Percentiles rank a stretch among this genome's conserved stretches.
Evolutionary conservation across 768 basidiomycete genomes (phyloP).

Genomic region (Tricholoma saponaceum): DNA sequence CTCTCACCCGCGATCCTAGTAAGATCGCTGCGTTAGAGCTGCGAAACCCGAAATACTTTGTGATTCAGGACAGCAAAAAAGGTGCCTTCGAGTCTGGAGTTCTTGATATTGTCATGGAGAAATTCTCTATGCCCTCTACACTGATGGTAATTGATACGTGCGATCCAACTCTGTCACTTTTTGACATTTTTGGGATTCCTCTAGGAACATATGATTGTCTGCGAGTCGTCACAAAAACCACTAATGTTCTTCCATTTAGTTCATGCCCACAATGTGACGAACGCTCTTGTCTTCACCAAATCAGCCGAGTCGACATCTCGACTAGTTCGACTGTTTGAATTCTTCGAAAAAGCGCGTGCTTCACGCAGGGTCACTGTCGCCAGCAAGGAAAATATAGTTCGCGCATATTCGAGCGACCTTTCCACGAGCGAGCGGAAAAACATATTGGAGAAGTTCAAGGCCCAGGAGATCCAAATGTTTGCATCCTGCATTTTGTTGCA

Average conservation of each 20-base stretch:
- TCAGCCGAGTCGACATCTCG: constrained; percentile 86
- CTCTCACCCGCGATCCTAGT: constrained; percentile 90
- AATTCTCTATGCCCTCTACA: constrained; percentile 76
- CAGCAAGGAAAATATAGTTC: constrained; percentile 38
- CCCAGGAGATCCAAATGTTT: constrained; percentile 80
- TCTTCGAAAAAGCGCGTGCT: constrained; percentile 58
- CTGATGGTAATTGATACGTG: constrained; percentile 49
- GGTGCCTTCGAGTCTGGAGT: constrained; percentile 31
- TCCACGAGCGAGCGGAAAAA: constrained; percentile 64
- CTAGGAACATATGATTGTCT: constrained; percentile 89
- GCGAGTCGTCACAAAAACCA: constrained; percentile 77
- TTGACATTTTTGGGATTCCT: not conserved
- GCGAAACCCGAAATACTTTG: constrained; percentile 79
- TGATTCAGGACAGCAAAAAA: constrained; percentile 58
- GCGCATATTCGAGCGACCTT: constrained; percentile 87
- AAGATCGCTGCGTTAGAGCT: constrained; percentile 83
- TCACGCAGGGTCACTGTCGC: constrained; percentile 13
- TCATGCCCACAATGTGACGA: constrained; percentile 51
- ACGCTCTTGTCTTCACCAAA: constrained; percentile 94
- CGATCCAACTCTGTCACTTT: not conserved
- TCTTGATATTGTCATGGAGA: constrained; percentile 62
- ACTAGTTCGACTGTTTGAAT: constrained; percentile 76
- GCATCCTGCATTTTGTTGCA: constrained; percentile 21
- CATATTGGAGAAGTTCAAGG: constrained; percentile 78
- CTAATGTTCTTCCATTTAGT: constrained; percentile 87